A percentile compares a stretch with the other conserved stretches of the same genome.
Conservation (phyloP, 2,329 filamentous ascomycete genomes). For the Ascomycota sp. region DNA sequence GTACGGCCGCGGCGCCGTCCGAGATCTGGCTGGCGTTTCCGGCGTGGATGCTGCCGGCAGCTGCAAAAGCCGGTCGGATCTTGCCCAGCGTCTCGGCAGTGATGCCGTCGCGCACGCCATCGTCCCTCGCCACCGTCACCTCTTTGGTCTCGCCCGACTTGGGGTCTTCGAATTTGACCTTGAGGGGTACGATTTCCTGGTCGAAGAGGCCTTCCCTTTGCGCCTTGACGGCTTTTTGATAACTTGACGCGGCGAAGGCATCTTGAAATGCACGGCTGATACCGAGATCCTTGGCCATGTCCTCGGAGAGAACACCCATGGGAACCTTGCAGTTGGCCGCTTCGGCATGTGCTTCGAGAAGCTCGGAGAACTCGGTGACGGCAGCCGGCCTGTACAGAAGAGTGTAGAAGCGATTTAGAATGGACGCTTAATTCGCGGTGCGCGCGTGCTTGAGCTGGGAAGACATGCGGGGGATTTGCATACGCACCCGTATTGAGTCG, state of each 20-base stretch:
- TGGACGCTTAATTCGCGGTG: too few relatives aligned
- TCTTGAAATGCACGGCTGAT: constrained; percentile 59
- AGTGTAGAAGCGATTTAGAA: neutral
- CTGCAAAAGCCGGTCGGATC: constrained; percentile 74
- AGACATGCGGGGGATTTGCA: constrained; percentile 2
- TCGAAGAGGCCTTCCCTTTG: constrained; percentile 80
- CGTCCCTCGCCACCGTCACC: constrained; percentile 65
- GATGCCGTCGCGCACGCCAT: constrained; percentile 67
- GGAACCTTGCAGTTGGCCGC: constrained; percentile 91
- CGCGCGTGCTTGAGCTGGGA: too few relatives aligned
- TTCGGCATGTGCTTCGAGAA: constrained; percentile 59
- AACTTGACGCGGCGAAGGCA: constrained; percentile 78
- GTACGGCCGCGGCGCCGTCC: constrained; percentile 81
- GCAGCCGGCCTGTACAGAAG: constrained; percentile 41
- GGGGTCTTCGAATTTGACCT: constrained; percentile 69
- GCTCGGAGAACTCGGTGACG: constrained; percentile 79
- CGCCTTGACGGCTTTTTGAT: constrained; percentile 70
- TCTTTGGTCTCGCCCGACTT: constrained; percentile 72
- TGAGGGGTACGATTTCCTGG: constrained; percentile 72
- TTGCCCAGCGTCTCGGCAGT: constrained; percentile 75
- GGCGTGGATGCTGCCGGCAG: constrained; percentile 82
- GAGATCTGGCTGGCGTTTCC: constrained; percentile 92
- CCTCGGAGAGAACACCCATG: constrained; percentile 82
- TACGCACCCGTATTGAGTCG: constrained; percentile 49
- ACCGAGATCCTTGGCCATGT: constrained; percentile 74